Percentiles rank a stretch among this genome's conserved stretches.
phyloP scores from a whole-genome alignment of 768 basidiomycete genomes.

The Gymnopilus junonius region DNA sequence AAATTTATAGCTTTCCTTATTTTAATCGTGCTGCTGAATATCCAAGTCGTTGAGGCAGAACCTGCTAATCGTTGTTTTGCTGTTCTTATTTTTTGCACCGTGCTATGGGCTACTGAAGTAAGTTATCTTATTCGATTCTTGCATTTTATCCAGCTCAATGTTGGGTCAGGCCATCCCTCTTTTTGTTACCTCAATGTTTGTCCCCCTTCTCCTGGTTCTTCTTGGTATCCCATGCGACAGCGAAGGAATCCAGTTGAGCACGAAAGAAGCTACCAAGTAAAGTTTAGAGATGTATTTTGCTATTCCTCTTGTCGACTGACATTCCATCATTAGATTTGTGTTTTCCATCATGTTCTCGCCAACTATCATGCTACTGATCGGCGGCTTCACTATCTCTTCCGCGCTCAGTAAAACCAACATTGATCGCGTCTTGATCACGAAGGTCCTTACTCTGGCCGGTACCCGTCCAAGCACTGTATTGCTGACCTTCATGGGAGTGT shows the following conservation, averaged over 20 bases:
- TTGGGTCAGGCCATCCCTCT: constrained; percentile 85
- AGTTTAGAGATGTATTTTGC: constrained; percentile 27
- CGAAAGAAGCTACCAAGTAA: constrained; percentile 82
- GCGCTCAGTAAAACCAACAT: constrained; percentile 95
- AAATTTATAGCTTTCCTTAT: constrained; percentile 58
- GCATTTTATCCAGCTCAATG: background rate
- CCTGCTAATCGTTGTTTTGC: constrained; percentile 92
- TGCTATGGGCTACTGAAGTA: constrained; percentile 97
- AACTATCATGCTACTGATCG: constrained; percentile 97
- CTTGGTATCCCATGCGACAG: constrained; percentile 74
- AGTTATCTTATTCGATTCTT: constrained; percentile 19
- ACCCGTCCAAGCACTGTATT: constrained; percentile 85
- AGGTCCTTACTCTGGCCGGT: constrained; percentile 89
- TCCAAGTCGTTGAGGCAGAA: constrained; percentile 56
- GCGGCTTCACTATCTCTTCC: constrained; percentile 97
- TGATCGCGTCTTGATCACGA: constrained; percentile 89
- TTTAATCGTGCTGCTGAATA: constrained; percentile 65
- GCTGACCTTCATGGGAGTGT: constrained; percentile 93
- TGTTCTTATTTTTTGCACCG: constrained; percentile 85
- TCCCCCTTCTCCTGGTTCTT: constrained; percentile 89
- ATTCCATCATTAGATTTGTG: constrained; percentile 61
- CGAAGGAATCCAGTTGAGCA: constrained; percentile 56
- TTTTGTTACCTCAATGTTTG: constrained; percentile 93
- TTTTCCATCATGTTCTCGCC: constrained; percentile 97
- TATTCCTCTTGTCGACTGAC: constrained; percentile 6